Conservation (phyloP, 441 rosid species). For the Adansonia madagascariensis region DNA sequence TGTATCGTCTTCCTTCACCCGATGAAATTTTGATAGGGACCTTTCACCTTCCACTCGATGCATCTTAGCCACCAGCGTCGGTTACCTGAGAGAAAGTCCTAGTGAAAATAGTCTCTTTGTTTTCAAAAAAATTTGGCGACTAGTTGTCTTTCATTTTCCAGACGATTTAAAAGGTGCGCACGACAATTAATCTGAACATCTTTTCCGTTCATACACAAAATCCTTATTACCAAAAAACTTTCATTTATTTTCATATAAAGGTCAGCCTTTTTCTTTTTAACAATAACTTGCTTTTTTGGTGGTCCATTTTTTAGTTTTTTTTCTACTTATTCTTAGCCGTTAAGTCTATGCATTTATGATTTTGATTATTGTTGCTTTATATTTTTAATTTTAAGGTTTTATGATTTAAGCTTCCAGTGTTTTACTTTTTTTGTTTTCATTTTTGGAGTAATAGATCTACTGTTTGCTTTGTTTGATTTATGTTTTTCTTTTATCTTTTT, state of each 20-base stretch:
- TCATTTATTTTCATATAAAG: conserved; percentile 30
- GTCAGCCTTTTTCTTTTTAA: conserved; percentile 33
- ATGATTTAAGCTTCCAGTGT: conserved; percentile 41
- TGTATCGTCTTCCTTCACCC: conserved; percentile 36
- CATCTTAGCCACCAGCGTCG: conserved; percentile 38
- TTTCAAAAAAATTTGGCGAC: conserved; percentile 29
- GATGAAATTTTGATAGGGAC: conserved; percentile 31
- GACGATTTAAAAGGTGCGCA: conserved; percentile 52
- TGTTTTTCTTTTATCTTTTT: conserved; percentile 24
- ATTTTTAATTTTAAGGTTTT: conserved; percentile 38
- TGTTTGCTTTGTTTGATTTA: conserved; percentile 38
- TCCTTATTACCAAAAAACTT: conserved; percentile 23
- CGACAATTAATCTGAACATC: conserved; percentile 51
- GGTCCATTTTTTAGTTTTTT: conserved; percentile 25
- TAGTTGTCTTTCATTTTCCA: conserved; percentile 48
- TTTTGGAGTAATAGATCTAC: conserved; percentile 56
- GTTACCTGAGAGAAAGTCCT: conserved; percentile 11
- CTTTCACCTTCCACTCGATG: conserved; percentile 33
- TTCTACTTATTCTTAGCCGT: conserved; percentile 2
- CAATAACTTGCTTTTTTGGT: conserved; percentile 30
- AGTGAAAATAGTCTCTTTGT: conserved; percentile 29
- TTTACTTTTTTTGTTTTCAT: conserved; percentile 37
- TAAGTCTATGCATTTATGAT: conserved; percentile 22
- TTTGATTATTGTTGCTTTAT: conserved; percentile 38
- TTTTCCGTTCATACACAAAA: conserved; percentile 24